phyloP scores from a whole-genome alignment of 495 filamentous ascomycete species.

The Thermothielavioides terrestris region DNA sequence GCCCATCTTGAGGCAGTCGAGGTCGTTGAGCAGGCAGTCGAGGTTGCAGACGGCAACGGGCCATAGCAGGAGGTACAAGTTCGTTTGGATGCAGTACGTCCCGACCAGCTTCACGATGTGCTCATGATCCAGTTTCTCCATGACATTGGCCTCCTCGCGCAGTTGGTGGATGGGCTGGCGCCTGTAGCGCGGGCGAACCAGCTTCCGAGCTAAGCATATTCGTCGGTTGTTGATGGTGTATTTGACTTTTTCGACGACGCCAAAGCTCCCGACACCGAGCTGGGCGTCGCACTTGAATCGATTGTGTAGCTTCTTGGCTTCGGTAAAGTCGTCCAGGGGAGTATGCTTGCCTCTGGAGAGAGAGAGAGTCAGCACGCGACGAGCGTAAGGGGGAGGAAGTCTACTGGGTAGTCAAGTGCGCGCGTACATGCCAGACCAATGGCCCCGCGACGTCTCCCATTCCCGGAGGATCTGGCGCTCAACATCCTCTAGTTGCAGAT shows the following conservation, averaged over 20 bases:
- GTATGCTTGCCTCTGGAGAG: slow-evolving; percentile 27
- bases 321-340: slow-evolving; percentile 20
- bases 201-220: slow-evolving; percentile 29
- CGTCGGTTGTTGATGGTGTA: slow-evolving; percentile 22
- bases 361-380: slow-evolving; percentile 8
- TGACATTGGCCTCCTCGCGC: slow-evolving; percentile 34
- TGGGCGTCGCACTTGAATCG: slow-evolving; percentile 21
- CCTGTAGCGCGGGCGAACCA: slow-evolving; percentile 16
- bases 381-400: too few relatives aligned
- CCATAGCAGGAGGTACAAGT: slow-evolving; percentile 34
- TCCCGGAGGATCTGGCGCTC: slow-evolving; percentile 26
- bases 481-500: slow-evolving; percentile 21
- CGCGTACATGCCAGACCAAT: slow-evolving; percentile 31
- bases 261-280: slow-evolving; percentile 27
- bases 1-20: slow-evolving; percentile 25
- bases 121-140: slow-evolving; percentile 36
- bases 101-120: slow-evolving; percentile 38
- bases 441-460: slow-evolving; percentile 22
- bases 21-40: slow-evolving; percentile 28
- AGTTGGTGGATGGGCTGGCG: slow-evolving; percentile 22
- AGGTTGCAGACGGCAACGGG: slow-evolving; percentile 38
- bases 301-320: slow-evolving; percentile 27
- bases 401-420: not conserved
- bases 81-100: slow-evolving; percentile 28
- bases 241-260: slow-evolving; percentile 30